Conservation (phyloP, 352 stramenopile species). For the Pythium guiyangense region DNA sequence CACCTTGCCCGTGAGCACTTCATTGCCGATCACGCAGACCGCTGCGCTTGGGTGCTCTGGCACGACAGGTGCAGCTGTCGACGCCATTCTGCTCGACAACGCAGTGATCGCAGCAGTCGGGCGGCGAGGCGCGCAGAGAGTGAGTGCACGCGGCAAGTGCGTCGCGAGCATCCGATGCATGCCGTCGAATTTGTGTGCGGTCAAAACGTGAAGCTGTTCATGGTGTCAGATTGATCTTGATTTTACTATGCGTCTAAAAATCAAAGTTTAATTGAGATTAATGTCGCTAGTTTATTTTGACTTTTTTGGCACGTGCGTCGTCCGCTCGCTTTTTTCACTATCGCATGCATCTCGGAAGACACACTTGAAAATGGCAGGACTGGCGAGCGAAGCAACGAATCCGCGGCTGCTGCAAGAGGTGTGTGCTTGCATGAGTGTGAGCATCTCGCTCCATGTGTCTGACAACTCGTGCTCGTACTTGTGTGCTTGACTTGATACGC, state of each 20-base stretch:
- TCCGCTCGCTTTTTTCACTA: neutral
- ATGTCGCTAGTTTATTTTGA: too few species aligned
- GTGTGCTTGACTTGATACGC: neutral
- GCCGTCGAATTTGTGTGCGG: too few species aligned
- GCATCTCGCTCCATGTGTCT: neutral
- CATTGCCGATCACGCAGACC: slow-evolving; percentile 79
- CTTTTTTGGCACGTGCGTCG: too few species aligned
- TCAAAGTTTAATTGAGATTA: too few species aligned
- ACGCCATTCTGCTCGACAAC: neutral
- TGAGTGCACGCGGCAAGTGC: slow-evolving; percentile 3
- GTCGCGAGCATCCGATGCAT: too few species aligned
- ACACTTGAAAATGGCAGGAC: slow-evolving; percentile 10
- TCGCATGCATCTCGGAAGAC: neutral
- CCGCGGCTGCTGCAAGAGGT: slow-evolving; percentile 63
- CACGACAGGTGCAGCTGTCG: slow-evolving; percentile 2
- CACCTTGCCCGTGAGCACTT: slow-evolving; percentile 85
- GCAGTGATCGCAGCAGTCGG: neutral
- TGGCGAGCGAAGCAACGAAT: slow-evolving; percentile 39
- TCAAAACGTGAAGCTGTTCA: too few species aligned
- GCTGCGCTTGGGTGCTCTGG: slow-evolving; percentile 42
- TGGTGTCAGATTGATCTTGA: too few species aligned
- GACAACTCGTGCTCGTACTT: neutral
- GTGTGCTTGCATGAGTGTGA: neutral
- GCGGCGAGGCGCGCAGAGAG: neutral
- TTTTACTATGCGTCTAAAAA: too few species aligned